These are phyloP conservation scores for Ophiocordyceps camponoti-saundersi DNA, from an alignment of 2,329 filamentous ascomycete genomes.

Conservation along the genomic window DNA sequence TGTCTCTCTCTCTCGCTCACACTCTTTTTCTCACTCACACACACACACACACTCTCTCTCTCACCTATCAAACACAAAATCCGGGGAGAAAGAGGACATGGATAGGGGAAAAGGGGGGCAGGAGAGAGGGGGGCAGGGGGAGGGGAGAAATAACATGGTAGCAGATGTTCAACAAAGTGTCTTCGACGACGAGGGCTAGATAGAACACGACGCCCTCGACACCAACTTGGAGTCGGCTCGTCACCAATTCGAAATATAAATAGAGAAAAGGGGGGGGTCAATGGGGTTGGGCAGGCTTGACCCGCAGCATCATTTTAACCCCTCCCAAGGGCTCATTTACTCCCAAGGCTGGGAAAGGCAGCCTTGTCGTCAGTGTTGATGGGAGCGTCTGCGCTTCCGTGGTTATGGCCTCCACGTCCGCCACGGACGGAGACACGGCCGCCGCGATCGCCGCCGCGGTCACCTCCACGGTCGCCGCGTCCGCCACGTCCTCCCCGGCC, in stretches of 20 bases:
- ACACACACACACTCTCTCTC: constrained; percentile 4
- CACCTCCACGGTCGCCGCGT: constrained; percentile 31
- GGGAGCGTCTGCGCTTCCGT: constrained; percentile 10
- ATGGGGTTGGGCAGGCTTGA: too few species aligned
- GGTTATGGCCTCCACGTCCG: constrained; percentile 22
- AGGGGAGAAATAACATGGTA: neutral
- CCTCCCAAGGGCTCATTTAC: constrained; percentile 21
- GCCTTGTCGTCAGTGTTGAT: constrained; percentile 41
- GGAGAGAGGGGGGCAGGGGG: too few species aligned
- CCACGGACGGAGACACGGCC: constrained; percentile 19
- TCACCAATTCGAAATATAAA: too few species aligned
- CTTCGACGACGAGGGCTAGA: neutral
- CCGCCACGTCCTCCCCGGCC: constrained; percentile 31
- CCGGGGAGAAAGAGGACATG: neutral
- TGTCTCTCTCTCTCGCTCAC: too few species aligned
- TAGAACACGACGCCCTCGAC: too few species aligned
- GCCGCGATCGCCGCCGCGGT: constrained; percentile 30
- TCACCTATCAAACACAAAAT: constrained; percentile 13
- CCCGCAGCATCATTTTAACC: neutral
- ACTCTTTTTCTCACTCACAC: too few species aligned
- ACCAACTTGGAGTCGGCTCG: too few species aligned
- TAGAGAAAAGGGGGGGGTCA: too few species aligned
- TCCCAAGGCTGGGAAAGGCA: constrained; percentile 44
- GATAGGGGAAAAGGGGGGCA: neutral
- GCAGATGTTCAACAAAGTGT: neutral